Conservation (phyloP, 2,329 filamentous ascomycete genomes). For the Akanthomyces uredinophilus region DNA sequence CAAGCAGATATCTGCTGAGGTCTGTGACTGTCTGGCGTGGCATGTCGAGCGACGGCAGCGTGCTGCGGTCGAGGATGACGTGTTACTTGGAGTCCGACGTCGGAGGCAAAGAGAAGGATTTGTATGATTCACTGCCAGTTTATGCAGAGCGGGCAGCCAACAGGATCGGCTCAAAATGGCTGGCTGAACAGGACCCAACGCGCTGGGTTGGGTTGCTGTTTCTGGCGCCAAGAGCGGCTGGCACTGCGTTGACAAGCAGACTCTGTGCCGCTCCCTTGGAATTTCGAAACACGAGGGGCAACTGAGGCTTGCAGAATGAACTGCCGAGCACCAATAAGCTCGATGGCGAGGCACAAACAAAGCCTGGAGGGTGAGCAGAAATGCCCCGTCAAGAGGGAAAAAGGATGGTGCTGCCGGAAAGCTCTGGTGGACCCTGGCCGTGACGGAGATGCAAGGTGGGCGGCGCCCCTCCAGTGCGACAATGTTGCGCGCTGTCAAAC, state of each 20-base stretch:
- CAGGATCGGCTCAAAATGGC: neutral
- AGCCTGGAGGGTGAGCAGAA: neutral
- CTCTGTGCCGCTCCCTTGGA: neutral
- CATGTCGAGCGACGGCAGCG: slow-evolving; percentile 31
- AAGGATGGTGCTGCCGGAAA: slow-evolving; percentile 3
- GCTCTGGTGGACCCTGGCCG: neutral
- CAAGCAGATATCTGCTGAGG: slow-evolving; percentile 45
- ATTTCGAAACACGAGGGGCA: slow-evolving; percentile 11
- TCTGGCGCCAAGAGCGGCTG: neutral
- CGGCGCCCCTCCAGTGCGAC: neutral
- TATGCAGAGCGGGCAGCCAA: neutral
- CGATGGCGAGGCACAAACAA: neutral
- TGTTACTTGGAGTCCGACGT: slow-evolving; percentile 11
- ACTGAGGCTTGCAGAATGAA: slow-evolving; percentile 7
- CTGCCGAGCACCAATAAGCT: slow-evolving; percentile 5
- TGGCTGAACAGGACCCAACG: slow-evolving; percentile 4
- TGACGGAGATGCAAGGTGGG: neutral
- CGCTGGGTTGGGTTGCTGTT: slow-evolving; percentile 5
- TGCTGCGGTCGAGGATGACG: neutral
- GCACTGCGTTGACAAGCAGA: neutral
- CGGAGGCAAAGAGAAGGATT: neutral
- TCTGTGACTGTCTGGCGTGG: slow-evolving; percentile 37
- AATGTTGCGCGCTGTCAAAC: slow-evolving; percentile 9
- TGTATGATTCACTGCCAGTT: neutral
- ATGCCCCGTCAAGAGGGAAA: neutral